Evolutionary conservation across 2,329 filamentous ascomycete species (phyloP), one percentile per base, ranked within the genome.

Genomic region (Trichoderma polysporum): DNA sequence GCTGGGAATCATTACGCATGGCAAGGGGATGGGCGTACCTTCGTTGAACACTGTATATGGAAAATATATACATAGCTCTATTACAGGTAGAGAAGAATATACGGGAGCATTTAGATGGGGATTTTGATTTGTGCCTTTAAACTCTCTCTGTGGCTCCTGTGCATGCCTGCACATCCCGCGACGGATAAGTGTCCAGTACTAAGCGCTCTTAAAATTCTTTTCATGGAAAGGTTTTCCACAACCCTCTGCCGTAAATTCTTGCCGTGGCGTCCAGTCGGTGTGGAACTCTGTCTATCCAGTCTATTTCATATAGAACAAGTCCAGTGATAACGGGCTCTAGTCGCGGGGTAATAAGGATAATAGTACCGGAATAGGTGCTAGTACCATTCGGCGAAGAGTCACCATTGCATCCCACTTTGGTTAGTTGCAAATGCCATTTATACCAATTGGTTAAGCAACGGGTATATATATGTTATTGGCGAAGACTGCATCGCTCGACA

Each of bases 41-140:
- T 22, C 8, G 17, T 27, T 12, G 25, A 13, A 22, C 25, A 29
- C 47, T 10, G 4, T 12, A 15, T 17, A 50, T 17, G 8, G 47
- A 10, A 25, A 13, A 50, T 50, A 29, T 35, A 22, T 35, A 33
- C 19, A 47, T 47, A 19, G 31, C 53, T 39, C 53, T 57, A 39
- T 35, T 60, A 37, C 45, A 50, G 41, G 13, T 50, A 60, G 57
- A 60, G 22, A 37, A 60, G 19, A 60, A 60, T 60, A 50, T 49
- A 60, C 27, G n/a, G 41, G 57, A 31, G 41, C 31, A 60, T 37
- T 49, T 37, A 60, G 41, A 60, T 35, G 57, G 57, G 19, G 19
- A 50, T 2, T 12, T 27, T 33, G 2, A 27, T 25, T 35, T 8
- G 17, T 35, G 15, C 29, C 8, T 50, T 25, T 17, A n/a, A 49